Evolutionary conservation across 2,329 filamentous ascomycete genomes (phyloP), one percentile per base, ranked within the genome.

Genomic region (Dothistroma pini): DNA sequence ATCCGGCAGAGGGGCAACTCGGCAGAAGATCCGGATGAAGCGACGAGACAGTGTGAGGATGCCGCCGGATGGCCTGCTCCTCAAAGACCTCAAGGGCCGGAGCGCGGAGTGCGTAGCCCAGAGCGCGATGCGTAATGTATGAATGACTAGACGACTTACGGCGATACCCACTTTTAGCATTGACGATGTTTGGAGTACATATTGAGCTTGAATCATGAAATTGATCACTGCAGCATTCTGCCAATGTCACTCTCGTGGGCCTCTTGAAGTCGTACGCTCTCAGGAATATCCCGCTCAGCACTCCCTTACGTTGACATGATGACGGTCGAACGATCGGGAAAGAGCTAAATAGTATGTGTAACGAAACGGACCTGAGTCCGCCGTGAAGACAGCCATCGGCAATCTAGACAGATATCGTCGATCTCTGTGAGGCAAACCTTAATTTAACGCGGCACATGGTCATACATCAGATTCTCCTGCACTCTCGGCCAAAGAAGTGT

Each of bases 321-420:
- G 22, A 2, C 49, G 22, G 8, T 22, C 14, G n/a, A 53, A 53
- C 21, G 8, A 7, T n/a, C 19, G 22, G 7, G 2, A 1, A 35
- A 16, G 22, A 32, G 16, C 38, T 19, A 22, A 32, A 22, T n/a
- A n/a, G n/a, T n/a, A n/a, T n/a, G n/a, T n/a, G 11, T 34, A 21
- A 41, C 11, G 9, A 22, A 41, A 32, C 52, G 52, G 52, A 54
- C 52, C 52, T 12, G 7, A 22, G 52, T 3, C 52, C 52, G 51
- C 51, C 19, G 41, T 19, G 16, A 44, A 3, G 22, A 38, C 32
- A 22, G 22, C 10, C 31, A 54, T 54, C 52, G 52, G 21, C n/a
- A 14, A 54, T 54, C 52, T 22, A 10, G 32, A 41, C 32, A 41
- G 52, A n/a, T 54, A 54, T 54, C 52, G 52, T 41, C 52, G 52